phyloP scores from a whole-genome alignment of 2,329 filamentous ascomycete genomes.

The Talaromyces funiculosus region DNA sequence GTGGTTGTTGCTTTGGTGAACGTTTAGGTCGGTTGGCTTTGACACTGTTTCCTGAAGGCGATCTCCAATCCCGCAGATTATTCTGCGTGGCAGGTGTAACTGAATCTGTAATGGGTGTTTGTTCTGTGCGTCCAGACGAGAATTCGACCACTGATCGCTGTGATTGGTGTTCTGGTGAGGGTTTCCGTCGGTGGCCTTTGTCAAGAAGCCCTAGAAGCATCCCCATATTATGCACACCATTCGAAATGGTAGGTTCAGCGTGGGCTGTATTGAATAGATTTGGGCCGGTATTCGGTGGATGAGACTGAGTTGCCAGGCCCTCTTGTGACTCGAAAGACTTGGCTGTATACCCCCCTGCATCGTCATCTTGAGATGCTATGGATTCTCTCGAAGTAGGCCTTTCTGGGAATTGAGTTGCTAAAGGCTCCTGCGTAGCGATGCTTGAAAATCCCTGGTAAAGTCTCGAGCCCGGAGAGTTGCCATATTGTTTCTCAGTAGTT shows the following conservation, averaged over 20 bases:
- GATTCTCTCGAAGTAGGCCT: conserved; percentile 7
- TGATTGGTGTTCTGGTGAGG: background rate
- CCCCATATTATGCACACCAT: background rate
- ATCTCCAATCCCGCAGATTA: background rate
- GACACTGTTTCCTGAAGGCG: background rate
- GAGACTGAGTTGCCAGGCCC: background rate
- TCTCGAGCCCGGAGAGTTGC: background rate
- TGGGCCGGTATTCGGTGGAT: background rate
- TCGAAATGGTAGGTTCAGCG: background rate
- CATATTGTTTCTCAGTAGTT: background rate
- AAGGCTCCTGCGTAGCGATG: background rate
- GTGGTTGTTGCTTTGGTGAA: background rate
- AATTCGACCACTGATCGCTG: background rate
- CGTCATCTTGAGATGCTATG: conserved; percentile 3
- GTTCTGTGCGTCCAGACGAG: background rate
- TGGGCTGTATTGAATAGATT: background rate
- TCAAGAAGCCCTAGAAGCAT: conserved; percentile 5
- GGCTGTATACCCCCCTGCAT: background rate
- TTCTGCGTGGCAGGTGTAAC: background rate
- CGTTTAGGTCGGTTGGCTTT: background rate
- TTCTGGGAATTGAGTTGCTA: conserved; percentile 1
- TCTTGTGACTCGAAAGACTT: background rate
- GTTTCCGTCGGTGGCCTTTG: background rate
- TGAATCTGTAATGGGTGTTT: background rate
- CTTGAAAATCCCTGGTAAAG: background rate